phyloP scores from a whole-genome alignment of 371 early-diverging fungal genomes.

The Mortierella sp. region DNA sequence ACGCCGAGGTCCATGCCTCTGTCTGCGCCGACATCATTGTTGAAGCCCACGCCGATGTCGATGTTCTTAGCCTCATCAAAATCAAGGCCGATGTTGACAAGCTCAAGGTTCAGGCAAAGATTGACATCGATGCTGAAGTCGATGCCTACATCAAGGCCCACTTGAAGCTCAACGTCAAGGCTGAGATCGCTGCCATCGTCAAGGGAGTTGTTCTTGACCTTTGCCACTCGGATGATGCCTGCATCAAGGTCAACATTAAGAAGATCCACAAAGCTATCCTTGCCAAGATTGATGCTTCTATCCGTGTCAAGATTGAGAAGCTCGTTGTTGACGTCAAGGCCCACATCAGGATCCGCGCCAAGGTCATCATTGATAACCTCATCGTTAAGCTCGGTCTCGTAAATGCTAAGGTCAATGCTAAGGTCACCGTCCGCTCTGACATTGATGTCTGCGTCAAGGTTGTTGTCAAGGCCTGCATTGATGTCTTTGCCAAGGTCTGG shows the following conservation, averaged over 20 bases:
- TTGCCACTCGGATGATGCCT: constrained; percentile 5
- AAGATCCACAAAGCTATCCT: constrained; percentile 9
- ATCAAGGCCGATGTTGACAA: not conserved
- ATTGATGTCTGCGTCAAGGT: constrained; percentile 4
- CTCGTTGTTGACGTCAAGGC: constrained; percentile 3
- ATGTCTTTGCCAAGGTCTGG: not conserved
- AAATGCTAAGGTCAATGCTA: constrained; percentile 1
- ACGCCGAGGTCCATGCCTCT: not conserved
- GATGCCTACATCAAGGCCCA: constrained; percentile 12
- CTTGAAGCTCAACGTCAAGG: constrained; percentile 1
- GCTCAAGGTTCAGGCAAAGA: not conserved
- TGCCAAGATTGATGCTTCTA: constrained; percentile 4
- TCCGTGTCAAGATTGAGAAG: not conserved
- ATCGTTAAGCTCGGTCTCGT: constrained; percentile 6
- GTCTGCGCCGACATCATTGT: not conserved
- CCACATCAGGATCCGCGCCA: constrained; percentile 10
- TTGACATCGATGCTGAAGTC: constrained; percentile 1
- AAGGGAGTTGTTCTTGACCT: constrained; percentile 1
- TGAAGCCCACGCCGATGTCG: constrained; percentile 1
- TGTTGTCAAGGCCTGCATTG: constrained; percentile 6
- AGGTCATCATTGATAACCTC: constrained; percentile 5
- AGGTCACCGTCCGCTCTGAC: constrained; percentile 14
- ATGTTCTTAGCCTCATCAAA: no score
- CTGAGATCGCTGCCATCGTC: constrained; percentile 2
- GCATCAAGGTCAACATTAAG: constrained; percentile 6